phyloP scores from a whole-genome alignment of 345 rosid species.

The Hibiscus trionum region DNA sequence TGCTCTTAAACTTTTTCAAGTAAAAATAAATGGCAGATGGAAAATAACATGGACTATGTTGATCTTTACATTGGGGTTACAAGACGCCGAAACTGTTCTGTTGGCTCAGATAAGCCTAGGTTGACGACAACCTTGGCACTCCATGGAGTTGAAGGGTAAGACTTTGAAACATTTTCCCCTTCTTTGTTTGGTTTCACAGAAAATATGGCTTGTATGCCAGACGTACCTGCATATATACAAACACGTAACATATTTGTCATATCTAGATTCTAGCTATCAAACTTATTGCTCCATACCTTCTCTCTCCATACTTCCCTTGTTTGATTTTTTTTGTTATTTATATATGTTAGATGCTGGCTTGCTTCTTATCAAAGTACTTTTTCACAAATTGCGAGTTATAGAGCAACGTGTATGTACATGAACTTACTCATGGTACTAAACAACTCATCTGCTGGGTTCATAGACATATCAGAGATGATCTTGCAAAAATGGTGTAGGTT shows the following conservation, averaged over 20 bases:
- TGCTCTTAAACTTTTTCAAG: slow-evolving; percentile 10
- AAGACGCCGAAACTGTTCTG: slow-evolving; percentile 44
- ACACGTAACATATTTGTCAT: background rate
- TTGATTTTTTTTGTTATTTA: background rate
- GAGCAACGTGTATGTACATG: background rate
- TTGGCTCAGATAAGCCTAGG: slow-evolving; percentile 47
- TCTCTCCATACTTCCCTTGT: background rate
- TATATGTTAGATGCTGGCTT: background rate
- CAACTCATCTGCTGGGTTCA: too few species aligned
- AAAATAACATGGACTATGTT: slow-evolving; percentile 22
- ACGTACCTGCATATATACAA: too few species aligned
- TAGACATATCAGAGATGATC: too few species aligned
- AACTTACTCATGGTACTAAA: too few species aligned
- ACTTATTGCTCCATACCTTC: background rate
- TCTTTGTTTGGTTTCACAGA: slow-evolving; percentile 1
- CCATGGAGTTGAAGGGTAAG: slow-evolving; percentile 57
- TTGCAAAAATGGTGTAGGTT: too few species aligned
- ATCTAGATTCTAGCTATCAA: background rate
- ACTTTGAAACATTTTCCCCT: slow-evolving; percentile 6
- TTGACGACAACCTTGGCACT: slow-evolving; percentile 42
- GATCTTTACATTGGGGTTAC: slow-evolving; percentile 56
- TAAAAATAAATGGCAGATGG: slow-evolving; percentile 35
- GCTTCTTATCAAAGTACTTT: background rate
- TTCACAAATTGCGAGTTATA: background rate
- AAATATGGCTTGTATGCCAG: background rate